A percentile compares a stretch with the other conserved stretches of the same genome.
Evolutionary conservation across 306 rosid genomes (phyloP).

Genomic region (Carpinus fangiana): DNA sequence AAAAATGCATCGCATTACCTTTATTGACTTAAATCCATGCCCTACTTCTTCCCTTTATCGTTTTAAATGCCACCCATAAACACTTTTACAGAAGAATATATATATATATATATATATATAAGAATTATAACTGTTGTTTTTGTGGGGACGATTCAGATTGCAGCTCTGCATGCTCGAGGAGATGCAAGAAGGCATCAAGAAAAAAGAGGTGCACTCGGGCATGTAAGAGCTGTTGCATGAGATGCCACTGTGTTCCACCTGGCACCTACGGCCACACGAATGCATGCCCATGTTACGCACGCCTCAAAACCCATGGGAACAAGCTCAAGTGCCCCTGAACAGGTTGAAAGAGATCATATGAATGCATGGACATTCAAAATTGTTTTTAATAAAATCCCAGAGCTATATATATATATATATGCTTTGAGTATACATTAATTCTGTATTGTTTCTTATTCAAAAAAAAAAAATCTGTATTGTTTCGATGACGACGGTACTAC

Average conservation of each 20-base stretch:
- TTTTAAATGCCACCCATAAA: too few species aligned
- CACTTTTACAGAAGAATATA: too few species aligned
- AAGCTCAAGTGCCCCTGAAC: constrained; percentile 62
- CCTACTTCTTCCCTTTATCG: too few species aligned
- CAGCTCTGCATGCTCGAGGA: constrained; percentile 36
- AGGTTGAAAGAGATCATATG: too few species aligned
- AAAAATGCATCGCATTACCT: too few species aligned
- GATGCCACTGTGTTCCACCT: constrained; percentile 65
- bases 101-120: too few species aligned
- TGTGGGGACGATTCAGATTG: constrained; percentile 37
- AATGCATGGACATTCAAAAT: neutral
- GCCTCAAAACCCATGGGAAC: constrained; percentile 56
- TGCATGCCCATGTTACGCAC: constrained; percentile 61
- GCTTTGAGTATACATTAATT: neutral
- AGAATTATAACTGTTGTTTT: neutral
- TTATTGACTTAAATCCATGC: too few species aligned
- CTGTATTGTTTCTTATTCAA: neutral
- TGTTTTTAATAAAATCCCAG: neutral
- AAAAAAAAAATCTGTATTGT: too few species aligned
- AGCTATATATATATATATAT: neutral
- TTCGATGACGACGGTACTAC: neutral
- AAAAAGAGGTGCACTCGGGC: constrained; percentile 54
- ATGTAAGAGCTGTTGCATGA: constrained; percentile 51
- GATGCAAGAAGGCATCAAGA: constrained; percentile 51
- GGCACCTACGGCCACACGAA: constrained; percentile 56